Conservation (phyloP, 2,329 filamentous ascomycete species). For the Colletotrichum kahawae region DNA sequence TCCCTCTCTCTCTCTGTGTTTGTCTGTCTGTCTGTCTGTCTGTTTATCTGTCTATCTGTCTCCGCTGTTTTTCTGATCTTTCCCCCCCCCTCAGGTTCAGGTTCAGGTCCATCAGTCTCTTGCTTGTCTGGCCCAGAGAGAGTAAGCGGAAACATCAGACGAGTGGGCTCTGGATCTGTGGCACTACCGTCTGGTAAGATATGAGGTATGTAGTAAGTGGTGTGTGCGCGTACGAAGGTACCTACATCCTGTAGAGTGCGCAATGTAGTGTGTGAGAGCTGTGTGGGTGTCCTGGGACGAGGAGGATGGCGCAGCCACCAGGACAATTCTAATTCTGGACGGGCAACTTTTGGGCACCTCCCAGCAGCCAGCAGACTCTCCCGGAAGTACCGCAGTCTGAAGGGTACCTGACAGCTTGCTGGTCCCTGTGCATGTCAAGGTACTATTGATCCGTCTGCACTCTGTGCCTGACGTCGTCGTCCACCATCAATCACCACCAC, state of each 20-base stretch:
- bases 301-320: conserved; percentile 40
- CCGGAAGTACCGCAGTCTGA: conserved; percentile 19
- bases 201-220: background rate
- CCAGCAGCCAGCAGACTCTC: background rate
- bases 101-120: conserved; percentile 15
- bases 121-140: conserved; percentile 39
- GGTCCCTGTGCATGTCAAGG: conserved; percentile 4
- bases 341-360: conserved; percentile 21
- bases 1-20: background rate
- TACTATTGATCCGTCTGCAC: background rate
- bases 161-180: conserved; percentile 18
- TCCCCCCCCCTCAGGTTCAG: conserved; percentile 40
- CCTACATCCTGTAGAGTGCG: background rate
- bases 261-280: conserved; percentile 1
- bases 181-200: background rate
- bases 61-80: conserved; percentile 22
- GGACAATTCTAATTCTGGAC: conserved; percentile 41
- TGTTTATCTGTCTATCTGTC: background rate
- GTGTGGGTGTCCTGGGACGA: conserved; percentile 3
- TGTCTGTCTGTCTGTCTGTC: background rate
- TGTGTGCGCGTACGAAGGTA: conserved; percentile 1
- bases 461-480: conserved; percentile 1
- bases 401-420: conserved; percentile 10
- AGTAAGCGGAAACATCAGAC: conserved; percentile 48
- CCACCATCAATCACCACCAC: background rate